Evolutionary conservation across 2,329 filamentous ascomycete genomes (phyloP).

Genomic region (Beauveria caledonica): DNA sequence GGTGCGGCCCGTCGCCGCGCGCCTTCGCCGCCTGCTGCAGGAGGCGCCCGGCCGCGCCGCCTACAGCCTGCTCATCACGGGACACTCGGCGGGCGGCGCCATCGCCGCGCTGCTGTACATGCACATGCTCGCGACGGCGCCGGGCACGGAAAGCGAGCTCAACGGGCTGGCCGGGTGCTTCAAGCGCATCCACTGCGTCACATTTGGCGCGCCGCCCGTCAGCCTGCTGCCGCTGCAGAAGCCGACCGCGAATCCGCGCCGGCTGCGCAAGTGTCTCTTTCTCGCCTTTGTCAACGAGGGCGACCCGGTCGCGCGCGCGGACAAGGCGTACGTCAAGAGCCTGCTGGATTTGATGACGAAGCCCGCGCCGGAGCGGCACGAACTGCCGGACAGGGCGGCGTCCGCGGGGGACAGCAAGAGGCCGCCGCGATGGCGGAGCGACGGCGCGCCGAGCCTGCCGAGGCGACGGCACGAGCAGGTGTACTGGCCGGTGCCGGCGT

Average conservation of each 20-base stretch:
- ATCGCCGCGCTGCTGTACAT: slow-evolving; percentile 71
- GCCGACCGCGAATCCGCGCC: slow-evolving; percentile 33
- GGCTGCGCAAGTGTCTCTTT: slow-evolving; percentile 61
- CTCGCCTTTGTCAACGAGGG: slow-evolving; percentile 79
- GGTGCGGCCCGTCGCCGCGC: slow-evolving; percentile 62
- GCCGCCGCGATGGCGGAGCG: neutral
- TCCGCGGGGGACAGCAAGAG: neutral
- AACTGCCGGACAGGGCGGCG: slow-evolving; percentile 32
- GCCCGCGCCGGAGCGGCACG: slow-evolving; percentile 37
- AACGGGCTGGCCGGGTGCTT: slow-evolving; percentile 62
- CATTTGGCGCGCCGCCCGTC: slow-evolving; percentile 76
- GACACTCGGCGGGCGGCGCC: slow-evolving; percentile 79
- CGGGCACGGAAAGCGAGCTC: slow-evolving; percentile 55
- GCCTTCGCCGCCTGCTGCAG: slow-evolving; percentile 59
- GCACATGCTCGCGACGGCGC: slow-evolving; percentile 63
- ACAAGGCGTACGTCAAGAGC: slow-evolving; percentile 66
- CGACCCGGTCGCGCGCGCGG: slow-evolving; percentile 70
- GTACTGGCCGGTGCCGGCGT: slow-evolving; percentile 57
- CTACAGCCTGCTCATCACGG: slow-evolving; percentile 72
- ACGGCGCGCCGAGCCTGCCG: slow-evolving; percentile 2
- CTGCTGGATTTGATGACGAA: slow-evolving; percentile 63
- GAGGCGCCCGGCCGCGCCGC: slow-evolving; percentile 60
- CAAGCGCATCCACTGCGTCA: slow-evolving; percentile 73
- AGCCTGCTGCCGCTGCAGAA: slow-evolving; percentile 60
- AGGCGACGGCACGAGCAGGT: slow-evolving; percentile 20